phyloP scores from a whole-genome alignment of 371 early-diverging fungal genomes.

The Actinomortierella ambigua region DNA sequence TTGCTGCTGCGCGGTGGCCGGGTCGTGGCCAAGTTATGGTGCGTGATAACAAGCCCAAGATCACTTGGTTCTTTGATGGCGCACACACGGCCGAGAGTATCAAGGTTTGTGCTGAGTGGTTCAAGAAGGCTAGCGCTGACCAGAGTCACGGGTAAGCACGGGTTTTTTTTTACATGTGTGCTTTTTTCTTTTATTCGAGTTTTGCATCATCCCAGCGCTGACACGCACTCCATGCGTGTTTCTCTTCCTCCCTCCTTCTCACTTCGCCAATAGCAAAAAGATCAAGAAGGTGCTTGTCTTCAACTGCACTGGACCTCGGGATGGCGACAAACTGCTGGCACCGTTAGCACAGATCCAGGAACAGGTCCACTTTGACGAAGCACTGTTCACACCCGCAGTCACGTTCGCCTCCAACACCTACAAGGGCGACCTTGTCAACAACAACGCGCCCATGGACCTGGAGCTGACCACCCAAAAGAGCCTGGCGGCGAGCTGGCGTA shows the following conservation, averaged over 20 bases:
- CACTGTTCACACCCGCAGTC: conserved; percentile 81
- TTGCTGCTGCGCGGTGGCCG: conserved; percentile 80
- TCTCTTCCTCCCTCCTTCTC: neutral
- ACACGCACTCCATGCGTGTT: neutral
- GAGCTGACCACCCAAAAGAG: conserved; percentile 49
- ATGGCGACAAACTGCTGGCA: conserved; percentile 60
- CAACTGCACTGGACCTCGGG: conserved; percentile 87
- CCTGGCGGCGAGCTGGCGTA: conserved; percentile 18
- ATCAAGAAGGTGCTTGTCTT: conserved; percentile 73
- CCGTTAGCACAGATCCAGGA: conserved; percentile 52
- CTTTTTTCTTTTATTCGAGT: neutral
- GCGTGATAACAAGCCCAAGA: conserved; percentile 47
- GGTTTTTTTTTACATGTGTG: neutral
- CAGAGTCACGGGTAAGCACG: conserved; percentile 15
- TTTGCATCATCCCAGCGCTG: neutral
- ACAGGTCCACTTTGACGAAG: conserved; percentile 58
- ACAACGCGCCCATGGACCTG: conserved; percentile 62
- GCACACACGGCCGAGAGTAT: conserved; percentile 94
- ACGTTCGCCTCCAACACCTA: conserved; percentile 51
- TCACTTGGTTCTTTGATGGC: conserved; percentile 88
- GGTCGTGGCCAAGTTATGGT: conserved; percentile 83
- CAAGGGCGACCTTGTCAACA: conserved; percentile 65
- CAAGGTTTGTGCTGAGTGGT: conserved; percentile 77
- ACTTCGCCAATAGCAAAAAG: conserved; percentile 3
- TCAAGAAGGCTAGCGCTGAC: conserved; percentile 46